Conservation (phyloP, 768 basidiomycete genomes). For the Mycena galericulata region DNA sequence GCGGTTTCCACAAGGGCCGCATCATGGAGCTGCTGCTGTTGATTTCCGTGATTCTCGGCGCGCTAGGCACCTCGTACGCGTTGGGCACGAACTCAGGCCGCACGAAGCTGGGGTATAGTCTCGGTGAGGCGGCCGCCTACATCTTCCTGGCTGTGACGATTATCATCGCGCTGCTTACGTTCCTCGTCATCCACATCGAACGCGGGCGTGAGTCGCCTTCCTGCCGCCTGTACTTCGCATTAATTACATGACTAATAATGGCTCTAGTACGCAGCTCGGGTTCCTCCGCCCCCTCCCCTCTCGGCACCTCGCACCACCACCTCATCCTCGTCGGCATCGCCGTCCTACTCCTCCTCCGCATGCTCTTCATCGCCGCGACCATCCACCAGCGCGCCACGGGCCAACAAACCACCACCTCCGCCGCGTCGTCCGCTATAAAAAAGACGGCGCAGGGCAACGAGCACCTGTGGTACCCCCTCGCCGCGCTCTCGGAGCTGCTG, state of each 20-base stretch:
- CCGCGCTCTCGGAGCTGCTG: conserved; percentile 31
- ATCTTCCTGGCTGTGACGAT: conserved; percentile 28
- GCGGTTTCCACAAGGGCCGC: conserved; percentile 27
- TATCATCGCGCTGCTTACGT: conserved; percentile 4
- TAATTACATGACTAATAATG: not conserved
- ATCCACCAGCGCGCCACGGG: conserved; percentile 28
- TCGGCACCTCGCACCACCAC: conserved; percentile 1
- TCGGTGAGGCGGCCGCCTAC: conserved; percentile 22
- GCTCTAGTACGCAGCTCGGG: not conserved
- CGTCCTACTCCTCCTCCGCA: conserved; percentile 29
- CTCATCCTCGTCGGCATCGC: conserved; percentile 20
- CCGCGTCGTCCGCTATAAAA: not conserved
- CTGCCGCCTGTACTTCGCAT: not conserved
- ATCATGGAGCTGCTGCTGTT: conserved; percentile 27
- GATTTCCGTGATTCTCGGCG: conserved; percentile 17
- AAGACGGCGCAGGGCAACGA: conserved; percentile 23
- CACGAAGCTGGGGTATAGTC: conserved; percentile 6
- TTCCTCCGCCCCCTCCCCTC: not conserved
- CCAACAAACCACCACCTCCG: conserved; percentile 9
- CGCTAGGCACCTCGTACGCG: conserved; percentile 9
- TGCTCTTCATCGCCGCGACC: conserved; percentile 28
- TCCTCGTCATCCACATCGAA: conserved; percentile 18
- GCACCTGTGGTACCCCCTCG: conserved; percentile 34
- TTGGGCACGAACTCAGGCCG: conserved; percentile 21
- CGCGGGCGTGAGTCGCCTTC: conserved; percentile 16